Base-by-base conservation (phyloP, 129 eudicot genomes). In the Erigeron canadensis region DNA sequence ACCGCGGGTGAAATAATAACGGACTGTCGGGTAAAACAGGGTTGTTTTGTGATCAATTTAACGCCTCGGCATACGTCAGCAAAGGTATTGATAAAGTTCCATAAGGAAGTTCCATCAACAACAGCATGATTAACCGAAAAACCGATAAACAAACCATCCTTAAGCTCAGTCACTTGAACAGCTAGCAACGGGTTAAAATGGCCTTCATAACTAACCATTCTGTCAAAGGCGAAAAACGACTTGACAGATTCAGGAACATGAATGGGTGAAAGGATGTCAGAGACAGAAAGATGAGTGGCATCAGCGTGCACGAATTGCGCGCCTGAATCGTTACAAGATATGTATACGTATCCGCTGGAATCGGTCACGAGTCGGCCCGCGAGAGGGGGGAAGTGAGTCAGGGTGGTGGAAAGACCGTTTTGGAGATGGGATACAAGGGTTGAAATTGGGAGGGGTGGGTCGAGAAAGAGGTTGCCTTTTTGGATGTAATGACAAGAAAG, bases 401-500 rank as follows among this genome's bases (percentile, higher is more conserved):
- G 87, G 0, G 85, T 66, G 0, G 13, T 63, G 0, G 96, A 78
- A 10, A 91, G 90, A 7, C 72, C 74, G 9, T 47, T 37, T 43
- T 81, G 81, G 17, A 91, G 81, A 34, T 71, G 81, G 0, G 72
- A 10, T 9, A 91, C 18, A n/a, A 88, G 80, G 5, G 83, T 67
- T 4, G 84, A 5, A n/a, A 81, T 5, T 5, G 78, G 69, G 10
- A 74, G 17, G 0, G 80, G 67, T 0, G 96, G 90, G 1, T 48
- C 86, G 42, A 85, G 74, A 47, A 91, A 91, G 13, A 91, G 80
- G 57, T 85, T 70, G 12, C 97, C 97, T 47, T 91, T 91, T 57
- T 91, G 97, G 53, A 91, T 91, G 77, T 91, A 91, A 72, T 91
- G 97, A 69, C 90, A 84, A 0, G 96, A 88, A 11, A 91, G 83